phyloP scores from a whole-genome alignment of 2,329 filamentous ascomycete genomes.

The Apiospora aurea region DNA sequence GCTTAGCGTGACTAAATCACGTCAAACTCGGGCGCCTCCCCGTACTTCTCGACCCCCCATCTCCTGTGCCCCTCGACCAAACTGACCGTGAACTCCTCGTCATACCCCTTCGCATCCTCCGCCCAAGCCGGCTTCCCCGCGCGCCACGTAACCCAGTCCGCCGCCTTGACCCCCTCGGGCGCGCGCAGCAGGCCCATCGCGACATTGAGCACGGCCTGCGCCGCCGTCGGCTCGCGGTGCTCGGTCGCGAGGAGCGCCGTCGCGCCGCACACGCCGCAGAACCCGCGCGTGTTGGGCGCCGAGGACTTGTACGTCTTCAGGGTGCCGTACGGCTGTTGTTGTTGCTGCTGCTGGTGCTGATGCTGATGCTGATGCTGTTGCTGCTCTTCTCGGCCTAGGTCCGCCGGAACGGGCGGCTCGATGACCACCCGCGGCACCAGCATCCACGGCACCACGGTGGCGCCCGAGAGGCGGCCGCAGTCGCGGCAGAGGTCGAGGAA shows the following conservation, averaged over 20 bases:
- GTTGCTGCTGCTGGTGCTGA: too few relatives aligned
- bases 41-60: not conserved
- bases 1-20: not conserved
- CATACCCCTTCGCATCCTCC: conserved; percentile 42
- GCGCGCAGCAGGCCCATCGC: conserved; percentile 53
- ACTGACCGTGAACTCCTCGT: conserved; percentile 23
- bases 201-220: conserved; percentile 47
- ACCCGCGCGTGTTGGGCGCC: conserved; percentile 47
- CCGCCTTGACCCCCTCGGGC: conserved; percentile 51
- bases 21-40: not conserved
- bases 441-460: conserved; percentile 51
- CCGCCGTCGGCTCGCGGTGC: conserved; percentile 36
- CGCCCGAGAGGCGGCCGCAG: conserved; percentile 51
- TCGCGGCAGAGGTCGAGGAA: conserved; percentile 52
- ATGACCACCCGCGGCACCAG: conserved; percentile 48
- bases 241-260: conserved; percentile 48
- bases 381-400: conserved; percentile 35
- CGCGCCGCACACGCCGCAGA: conserved; percentile 56
- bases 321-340: not conserved
- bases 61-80: conserved; percentile 38
- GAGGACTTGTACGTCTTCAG: conserved; percentile 50
- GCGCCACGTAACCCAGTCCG: conserved; percentile 56
- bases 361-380: too few relatives aligned
- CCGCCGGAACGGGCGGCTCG: conserved; percentile 45
- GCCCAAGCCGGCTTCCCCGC: conserved; percentile 44